These are phyloP conservation scores for Nymphaea colorata DNA, from an alignment of 164 flowering plant genomes.

Conservation along the genomic window DNA sequence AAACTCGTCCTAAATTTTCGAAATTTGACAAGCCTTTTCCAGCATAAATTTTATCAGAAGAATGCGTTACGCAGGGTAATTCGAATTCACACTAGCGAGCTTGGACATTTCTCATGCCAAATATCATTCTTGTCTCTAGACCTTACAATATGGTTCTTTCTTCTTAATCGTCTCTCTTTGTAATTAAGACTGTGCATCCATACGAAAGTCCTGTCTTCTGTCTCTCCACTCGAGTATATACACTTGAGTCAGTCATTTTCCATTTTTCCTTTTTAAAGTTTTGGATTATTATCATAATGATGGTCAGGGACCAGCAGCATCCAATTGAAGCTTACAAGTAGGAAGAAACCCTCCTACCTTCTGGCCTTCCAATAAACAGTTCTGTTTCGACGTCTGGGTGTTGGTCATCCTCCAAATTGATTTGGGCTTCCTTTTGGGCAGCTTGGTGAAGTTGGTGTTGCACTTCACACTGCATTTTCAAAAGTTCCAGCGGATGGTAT, in stretches of 20 bases:
- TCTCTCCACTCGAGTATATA: neutral
- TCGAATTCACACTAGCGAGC: too few relatives aligned
- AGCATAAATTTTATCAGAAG: too few relatives aligned
- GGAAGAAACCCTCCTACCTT: conserved; percentile 5
- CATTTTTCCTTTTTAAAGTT: neutral
- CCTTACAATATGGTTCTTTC: too few relatives aligned
- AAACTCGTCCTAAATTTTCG: too few relatives aligned
- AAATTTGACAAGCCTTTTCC: too few relatives aligned
- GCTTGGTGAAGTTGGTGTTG: conserved; percentile 2
- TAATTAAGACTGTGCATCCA: neutral
- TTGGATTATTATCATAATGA: neutral
- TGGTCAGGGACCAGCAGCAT: neutral
- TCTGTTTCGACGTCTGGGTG: conserved; percentile 17
- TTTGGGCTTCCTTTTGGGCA: neutral
- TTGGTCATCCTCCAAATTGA: conserved; percentile 1
- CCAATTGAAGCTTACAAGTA: neutral
- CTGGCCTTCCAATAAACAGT: conserved; percentile 19
- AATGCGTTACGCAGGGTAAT: too few relatives aligned
- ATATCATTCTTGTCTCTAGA: too few relatives aligned
- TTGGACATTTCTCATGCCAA: too few relatives aligned
- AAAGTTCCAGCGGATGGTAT: neutral
- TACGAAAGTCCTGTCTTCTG: neutral
- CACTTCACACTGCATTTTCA: neutral
- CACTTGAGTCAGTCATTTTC: neutral
- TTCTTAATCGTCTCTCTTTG: neutral